Evolutionary conservation across 345 rosid genomes (phyloP).

Genomic region (Ricinus communis): DNA sequence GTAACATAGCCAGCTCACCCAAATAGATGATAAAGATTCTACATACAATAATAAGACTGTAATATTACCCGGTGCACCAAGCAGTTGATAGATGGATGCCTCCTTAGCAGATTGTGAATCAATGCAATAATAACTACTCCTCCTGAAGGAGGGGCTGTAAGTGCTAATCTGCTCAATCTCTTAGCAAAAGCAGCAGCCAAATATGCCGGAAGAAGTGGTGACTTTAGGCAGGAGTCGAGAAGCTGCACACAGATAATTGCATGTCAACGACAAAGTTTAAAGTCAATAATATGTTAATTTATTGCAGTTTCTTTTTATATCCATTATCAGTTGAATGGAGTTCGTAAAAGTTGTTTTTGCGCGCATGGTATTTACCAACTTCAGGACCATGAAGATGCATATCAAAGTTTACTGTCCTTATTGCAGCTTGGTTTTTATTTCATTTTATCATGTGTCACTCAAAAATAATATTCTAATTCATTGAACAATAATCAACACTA

Average conservation of each 20-base stretch:
- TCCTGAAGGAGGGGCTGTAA: conserved; percentile 82
- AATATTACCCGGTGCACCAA: conserved; percentile 74
- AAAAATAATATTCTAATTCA: no score
- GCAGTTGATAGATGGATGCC: conserved; percentile 92
- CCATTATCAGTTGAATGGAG: not conserved
- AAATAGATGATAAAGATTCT: not conserved
- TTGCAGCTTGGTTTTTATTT: not conserved
- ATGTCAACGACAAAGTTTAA: not conserved
- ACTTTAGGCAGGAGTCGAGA: conserved; percentile 88
- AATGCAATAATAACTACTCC: conserved; percentile 72
- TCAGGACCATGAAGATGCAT: not conserved
- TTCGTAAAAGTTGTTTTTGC: no score
- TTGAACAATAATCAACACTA: not conserved
- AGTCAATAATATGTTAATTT: not conserved
- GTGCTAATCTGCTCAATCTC: conserved; percentile 78
- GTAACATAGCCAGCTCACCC: no score
- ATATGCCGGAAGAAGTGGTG: conserved; percentile 95
- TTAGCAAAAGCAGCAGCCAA: conserved; percentile 93
- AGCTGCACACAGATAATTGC: conserved; percentile 53
- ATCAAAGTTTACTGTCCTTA: not conserved
- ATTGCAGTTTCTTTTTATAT: not conserved
- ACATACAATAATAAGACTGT: conserved; percentile 1
- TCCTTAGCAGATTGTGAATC: conserved; percentile 79
- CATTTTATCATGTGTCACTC: not conserved
- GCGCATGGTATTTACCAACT: not conserved